Percentiles rank a stretch among this genome's conserved stretches.
Evolutionary conservation across 2,329 filamentous ascomycete genomes (phyloP).

Genomic region (Albifimbria verrucaria): DNA sequence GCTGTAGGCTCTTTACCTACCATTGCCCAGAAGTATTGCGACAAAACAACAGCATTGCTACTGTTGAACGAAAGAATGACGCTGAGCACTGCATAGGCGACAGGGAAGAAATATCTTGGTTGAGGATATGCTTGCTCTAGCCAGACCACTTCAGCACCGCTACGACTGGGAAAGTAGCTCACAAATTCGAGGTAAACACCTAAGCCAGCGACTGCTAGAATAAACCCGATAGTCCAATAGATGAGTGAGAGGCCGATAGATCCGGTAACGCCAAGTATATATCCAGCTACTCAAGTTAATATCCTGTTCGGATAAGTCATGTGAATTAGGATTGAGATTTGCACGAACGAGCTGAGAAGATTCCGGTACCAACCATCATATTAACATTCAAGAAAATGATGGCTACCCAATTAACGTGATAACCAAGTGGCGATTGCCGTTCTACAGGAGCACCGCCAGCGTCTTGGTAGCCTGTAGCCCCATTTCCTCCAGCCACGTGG

Average conservation of each 20-base stretch:
- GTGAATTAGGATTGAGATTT: slow-evolving; percentile 27
- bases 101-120: slow-evolving; percentile 61
- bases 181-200: slow-evolving; percentile 62
- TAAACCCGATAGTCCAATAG: slow-evolving; percentile 61
- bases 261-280: slow-evolving; percentile 56
- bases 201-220: slow-evolving; percentile 54
- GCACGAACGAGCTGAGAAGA: slow-evolving; percentile 65
- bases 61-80: slow-evolving; percentile 64
- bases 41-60: slow-evolving; percentile 62
- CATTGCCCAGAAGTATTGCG: slow-evolving; percentile 60
- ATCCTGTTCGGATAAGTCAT: neutral
- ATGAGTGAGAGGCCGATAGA: slow-evolving; percentile 60
- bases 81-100: slow-evolving; percentile 60
- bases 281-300: slow-evolving; percentile 38
- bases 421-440: slow-evolving; percentile 54
- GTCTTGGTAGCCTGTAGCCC: slow-evolving; percentile 52
- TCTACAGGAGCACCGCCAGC: slow-evolving; percentile 61
- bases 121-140: slow-evolving; percentile 65
- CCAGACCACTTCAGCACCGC: slow-evolving; percentile 64
- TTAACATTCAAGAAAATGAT: slow-evolving; percentile 60
- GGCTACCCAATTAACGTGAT: slow-evolving; percentile 51
- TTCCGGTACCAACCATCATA: slow-evolving; percentile 61
- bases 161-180: slow-evolving; percentile 63
- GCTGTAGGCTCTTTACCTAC: slow-evolving; percentile 43
- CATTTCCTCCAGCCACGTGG: slow-evolving; percentile 43